phyloP scores from a whole-genome alignment of 306 rosid genomes.

The Carpinus viminea region DNA sequence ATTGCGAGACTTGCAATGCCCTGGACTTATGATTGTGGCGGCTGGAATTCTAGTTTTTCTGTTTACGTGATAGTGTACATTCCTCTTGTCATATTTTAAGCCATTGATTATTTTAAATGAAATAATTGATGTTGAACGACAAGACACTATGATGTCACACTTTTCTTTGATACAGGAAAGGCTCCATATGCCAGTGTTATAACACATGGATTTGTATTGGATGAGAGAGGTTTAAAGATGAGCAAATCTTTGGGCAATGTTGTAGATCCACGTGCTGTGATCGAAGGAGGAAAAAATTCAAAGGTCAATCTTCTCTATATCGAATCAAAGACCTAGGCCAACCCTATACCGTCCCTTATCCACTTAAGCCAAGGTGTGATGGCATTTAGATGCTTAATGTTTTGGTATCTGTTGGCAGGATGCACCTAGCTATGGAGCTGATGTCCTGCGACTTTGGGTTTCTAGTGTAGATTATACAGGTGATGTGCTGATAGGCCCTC shows the following conservation, averaged over 20 bases:
- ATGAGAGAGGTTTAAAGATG: slow-evolving; percentile 97
- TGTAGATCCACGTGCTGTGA: slow-evolving; percentile 79
- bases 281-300: slow-evolving; percentile 94
- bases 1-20: neutral
- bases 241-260: slow-evolving; percentile 99
- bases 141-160: slow-evolving; percentile 25
- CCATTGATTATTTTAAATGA: neutral
- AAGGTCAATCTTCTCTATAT: slow-evolving; percentile 53
- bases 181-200: slow-evolving; percentile 92
- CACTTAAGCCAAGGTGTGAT: slow-evolving; percentile 16
- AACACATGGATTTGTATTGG: slow-evolving; percentile 97
- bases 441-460: slow-evolving; percentile 96
- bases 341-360: slow-evolving; percentile 18
- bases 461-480: slow-evolving; percentile 97
- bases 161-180: slow-evolving; percentile 62
- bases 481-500: slow-evolving; percentile 86
- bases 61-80: slow-evolving; percentile 8
- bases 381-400: slow-evolving; percentile 7
- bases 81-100: slow-evolving; percentile 12
- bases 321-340: slow-evolving; percentile 9
- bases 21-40: neutral
- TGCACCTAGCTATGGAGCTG: slow-evolving; percentile 95
- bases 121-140: neutral
- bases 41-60: neutral
- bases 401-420: slow-evolving; percentile 55